Conservation (phyloP, 169 alveolate species). For the Plasmodium coatneyi region DNA sequence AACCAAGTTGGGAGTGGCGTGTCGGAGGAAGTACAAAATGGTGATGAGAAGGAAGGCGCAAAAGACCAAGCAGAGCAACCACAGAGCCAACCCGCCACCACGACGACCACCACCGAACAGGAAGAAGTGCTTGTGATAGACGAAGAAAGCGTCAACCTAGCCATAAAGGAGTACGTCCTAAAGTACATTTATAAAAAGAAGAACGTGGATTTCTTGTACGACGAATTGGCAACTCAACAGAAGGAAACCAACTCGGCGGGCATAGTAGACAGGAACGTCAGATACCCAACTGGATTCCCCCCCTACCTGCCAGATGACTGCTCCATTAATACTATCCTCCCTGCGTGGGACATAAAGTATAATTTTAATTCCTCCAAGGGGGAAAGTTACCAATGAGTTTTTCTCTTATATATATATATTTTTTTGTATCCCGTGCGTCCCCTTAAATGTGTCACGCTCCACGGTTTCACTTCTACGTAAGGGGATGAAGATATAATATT, state of each 20-base stretch:
- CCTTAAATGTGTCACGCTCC: too few relatives aligned
- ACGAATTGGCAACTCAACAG: slow-evolving; percentile 16
- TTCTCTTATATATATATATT: background rate
- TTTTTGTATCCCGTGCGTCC: background rate
- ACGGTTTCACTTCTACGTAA: too few relatives aligned
- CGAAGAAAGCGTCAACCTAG: slow-evolving; percentile 52
- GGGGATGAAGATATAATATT: too few relatives aligned
- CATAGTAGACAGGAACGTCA: slow-evolving; percentile 15
- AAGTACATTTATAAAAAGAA: slow-evolving; percentile 61
- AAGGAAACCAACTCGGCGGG: slow-evolving; percentile 6
- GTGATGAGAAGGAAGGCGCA: background rate
- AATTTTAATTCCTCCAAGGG: slow-evolving; percentile 15
- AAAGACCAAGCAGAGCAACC: background rate
- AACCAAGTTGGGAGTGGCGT: background rate
- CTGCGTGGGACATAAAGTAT: slow-evolving; percentile 68
- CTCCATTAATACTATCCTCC: slow-evolving; percentile 60
- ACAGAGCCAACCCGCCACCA: background rate
- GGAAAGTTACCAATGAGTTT: background rate
- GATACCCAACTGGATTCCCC: slow-evolving; percentile 65
- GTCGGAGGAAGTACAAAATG: background rate
- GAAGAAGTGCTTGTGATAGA: slow-evolving; percentile 37
- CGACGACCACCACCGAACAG: background rate
- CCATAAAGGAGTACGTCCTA: slow-evolving; percentile 65
- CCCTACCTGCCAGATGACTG: slow-evolving; percentile 75
- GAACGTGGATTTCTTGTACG: slow-evolving; percentile 43